Base-by-base conservation (phyloP, 176 grass and related monocot genomes). In the Musa schizocarpa region DNA sequence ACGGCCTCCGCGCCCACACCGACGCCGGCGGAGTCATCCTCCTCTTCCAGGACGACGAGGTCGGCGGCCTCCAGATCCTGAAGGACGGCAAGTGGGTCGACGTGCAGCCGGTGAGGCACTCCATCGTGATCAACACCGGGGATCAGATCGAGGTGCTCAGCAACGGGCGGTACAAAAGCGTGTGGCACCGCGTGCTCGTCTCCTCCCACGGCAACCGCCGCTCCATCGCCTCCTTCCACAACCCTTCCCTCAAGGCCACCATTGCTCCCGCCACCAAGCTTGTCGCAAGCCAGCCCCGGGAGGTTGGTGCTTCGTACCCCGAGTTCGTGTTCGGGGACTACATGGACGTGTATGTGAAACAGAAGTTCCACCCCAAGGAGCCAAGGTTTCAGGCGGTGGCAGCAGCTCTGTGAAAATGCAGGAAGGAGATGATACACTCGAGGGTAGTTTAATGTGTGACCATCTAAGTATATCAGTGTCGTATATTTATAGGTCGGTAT, bases 141-240 rank as follows among this genome's bases (percentile, higher is more conserved):
- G 84, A 90, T 6, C 88, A 90, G 84, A 70, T 90, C 51, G 88
- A 90, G 88, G 88, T 86, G 78, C 78, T 90, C 57, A 84, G 84
- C 74, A 82, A 82, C 48, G 88, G 88, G 0, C 23, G 78, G 2
- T 90, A 90, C 81, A 85, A 82, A 52, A 90, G 84, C 78, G 84
- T 85, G 0, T 90, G 84, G 88, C 88, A 90, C 84, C 88, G 84
- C 13, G 75, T 90, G 0, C 78, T 90, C 0, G 81, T 84, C 11
- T 78, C 86, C 74, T 70, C 78, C 78, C 68, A 81, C 59, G 88
- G 75, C 49, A 87, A 87, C 71, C 75, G 88, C 75, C 81, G 81
- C 34, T 90, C 81, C 65, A 53, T 90, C 58, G 84, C 88, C 0
- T 87, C 88, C 0, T 90, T 90, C 75, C 87, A 90, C 25, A 90